Base-by-base conservation (phyloP, 169 alveolate genomes). In the Plasmodium gaboni region DNA sequence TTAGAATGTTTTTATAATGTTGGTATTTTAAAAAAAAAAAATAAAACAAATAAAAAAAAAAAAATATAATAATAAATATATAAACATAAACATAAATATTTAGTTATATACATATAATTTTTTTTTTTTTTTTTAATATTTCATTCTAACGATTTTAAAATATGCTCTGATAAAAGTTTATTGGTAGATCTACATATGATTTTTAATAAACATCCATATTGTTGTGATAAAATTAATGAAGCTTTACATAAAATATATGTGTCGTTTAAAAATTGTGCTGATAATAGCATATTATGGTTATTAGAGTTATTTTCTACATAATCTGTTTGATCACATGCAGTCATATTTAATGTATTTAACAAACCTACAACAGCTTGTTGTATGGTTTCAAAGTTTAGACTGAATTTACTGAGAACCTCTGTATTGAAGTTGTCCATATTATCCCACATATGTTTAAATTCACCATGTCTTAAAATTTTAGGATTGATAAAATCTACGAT, bases 131-230 rank as follows among this genome's bases (percentile, higher is more conserved):
- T 6, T 32, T 32, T 32, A 7, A 57, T 74, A 12, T 38, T 53
- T 59, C 90, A 92, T 48, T 92, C 95, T 1, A 92, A 85, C 2
- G 92, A 74, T 26, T 88, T 88, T 10, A 92, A 70, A 7, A 92
- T 67, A 53, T 63, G 57, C 13, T 73, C 92, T 19, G 94, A 92
- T 7, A 92, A 83, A 1, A 61, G 51, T 28, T 72, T 92, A 32
- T 64, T 53, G 26, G 48, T 44, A n/a, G 95, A 87, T 71, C 95
- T 80, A 46, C 93, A 88, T 19, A 90, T 71, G 28, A 92, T 92
- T 78, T 92, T 92, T 53, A 92, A 87, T 22, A 92, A 72, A 67
- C 95, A 92, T 1, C 95, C 95, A 51, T 85, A 89, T 61, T 92
- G 94, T 17, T 57, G 91, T 60, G 91, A 89, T 38, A 89, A 70